phyloP scores from a whole-genome alignment of 192 early-diverging fungal species.

The Backusella sp. region DNA sequence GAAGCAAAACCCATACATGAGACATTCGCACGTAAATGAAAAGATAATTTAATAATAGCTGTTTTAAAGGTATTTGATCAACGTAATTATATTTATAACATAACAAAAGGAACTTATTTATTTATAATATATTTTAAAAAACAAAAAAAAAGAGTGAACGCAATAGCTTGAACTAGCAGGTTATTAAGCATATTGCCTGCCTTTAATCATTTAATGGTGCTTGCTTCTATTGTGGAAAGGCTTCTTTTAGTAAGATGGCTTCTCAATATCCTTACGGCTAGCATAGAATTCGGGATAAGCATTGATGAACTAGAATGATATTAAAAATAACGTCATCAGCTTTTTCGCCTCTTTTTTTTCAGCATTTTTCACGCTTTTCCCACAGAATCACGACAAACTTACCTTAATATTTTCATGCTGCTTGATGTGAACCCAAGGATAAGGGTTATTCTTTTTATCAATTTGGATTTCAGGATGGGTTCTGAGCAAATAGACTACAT shows the following conservation, averaged over 20 bases:
- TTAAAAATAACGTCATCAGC: neutral
- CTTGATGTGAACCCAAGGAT: conserved; percentile 22
- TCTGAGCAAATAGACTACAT: conserved; percentile 6
- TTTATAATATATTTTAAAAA: neutral
- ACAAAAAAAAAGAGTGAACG: neutral
- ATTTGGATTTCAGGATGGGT: conserved; percentile 20
- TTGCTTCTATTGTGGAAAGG: neutral
- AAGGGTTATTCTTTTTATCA: conserved; percentile 22
- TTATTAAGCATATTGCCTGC: neutral
- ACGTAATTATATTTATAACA: neutral
- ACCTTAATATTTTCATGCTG: conserved; percentile 25
- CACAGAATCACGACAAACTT: neutral
- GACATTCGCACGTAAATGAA: neutral
- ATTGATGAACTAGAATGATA: conserved; percentile 10
- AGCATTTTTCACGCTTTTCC: neutral
- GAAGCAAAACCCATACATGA: neutral
- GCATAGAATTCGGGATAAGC: conserved; percentile 19
- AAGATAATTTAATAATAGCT: neutral
- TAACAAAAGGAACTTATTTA: neutral
- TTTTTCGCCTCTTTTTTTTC: neutral
- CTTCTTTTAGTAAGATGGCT: neutral
- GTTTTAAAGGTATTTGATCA: neutral
- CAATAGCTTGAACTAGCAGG: neutral
- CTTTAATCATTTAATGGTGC: neutral
- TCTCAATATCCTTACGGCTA: conserved; percentile 11